Evolutionary conservation across 768 basidiomycete species (phyloP).

Genomic region (Boletus tylopilopsis): DNA sequence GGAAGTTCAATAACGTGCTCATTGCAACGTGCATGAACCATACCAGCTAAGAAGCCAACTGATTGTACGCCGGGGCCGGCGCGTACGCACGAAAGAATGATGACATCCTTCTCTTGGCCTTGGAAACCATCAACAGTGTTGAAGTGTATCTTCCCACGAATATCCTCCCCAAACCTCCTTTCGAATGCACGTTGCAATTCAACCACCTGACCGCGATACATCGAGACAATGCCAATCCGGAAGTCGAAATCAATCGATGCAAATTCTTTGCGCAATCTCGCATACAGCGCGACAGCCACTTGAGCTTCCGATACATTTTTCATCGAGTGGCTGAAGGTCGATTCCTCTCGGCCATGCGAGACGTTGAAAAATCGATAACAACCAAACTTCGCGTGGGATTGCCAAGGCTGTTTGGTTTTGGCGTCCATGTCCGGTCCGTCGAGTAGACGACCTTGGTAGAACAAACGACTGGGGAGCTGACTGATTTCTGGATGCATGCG

Average conservation of each 20-base stretch:
- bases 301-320: conserved; percentile 73
- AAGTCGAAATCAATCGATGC: conserved; percentile 49
- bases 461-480: conserved; percentile 78
- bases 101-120: conserved; percentile 97
- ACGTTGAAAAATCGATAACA: conserved; percentile 91
- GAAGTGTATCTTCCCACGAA: conserved; percentile 78
- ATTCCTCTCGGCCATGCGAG: conserved; percentile 55
- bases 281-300: conserved; percentile 74
- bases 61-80: conserved; percentile 79
- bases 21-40: conserved; percentile 3
- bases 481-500: conserved; percentile 99
- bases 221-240: conserved; percentile 75
- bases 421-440: conserved; percentile 88
- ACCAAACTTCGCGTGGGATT: conserved; percentile 69
- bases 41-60: conserved; percentile 88
- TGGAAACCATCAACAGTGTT: conserved; percentile 99
- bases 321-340: conserved; percentile 58
- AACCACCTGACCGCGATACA: conserved; percentile 88
- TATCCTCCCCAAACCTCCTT: conserved; percentile 64
- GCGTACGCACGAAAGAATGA: conserved; percentile 95
- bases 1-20: conserved; percentile 1
- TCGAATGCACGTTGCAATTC: conserved; percentile 72
- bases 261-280: conserved; percentile 65
- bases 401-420: conserved; percentile 87
- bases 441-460: conserved; percentile 74